Percentiles rank a stretch among this genome's conserved stretches.
Evolutionary conservation across 1,284 basidiomycete species (phyloP).

Genomic region (Ceratobasidium sp.): DNA sequence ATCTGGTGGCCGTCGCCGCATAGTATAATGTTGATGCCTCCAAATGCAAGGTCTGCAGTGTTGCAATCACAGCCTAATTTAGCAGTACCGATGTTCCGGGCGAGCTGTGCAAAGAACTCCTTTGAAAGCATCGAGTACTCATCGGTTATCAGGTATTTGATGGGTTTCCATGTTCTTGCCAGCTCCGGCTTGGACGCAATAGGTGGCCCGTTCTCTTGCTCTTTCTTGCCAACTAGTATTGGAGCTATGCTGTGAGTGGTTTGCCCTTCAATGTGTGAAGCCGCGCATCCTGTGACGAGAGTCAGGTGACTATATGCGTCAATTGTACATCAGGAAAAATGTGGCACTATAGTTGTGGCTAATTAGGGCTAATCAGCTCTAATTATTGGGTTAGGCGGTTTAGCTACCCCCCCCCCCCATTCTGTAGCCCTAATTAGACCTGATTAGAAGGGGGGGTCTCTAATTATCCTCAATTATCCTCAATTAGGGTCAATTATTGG

Average conservation of each 20-base stretch:
- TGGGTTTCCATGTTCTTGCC: slow-evolving; percentile 16
- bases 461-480: too few relatives aligned
- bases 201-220: not conserved
- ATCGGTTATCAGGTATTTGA: slow-evolving; percentile 57
- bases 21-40: slow-evolving; percentile 60
- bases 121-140: slow-evolving; percentile 59
- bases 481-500: too few relatives aligned
- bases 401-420: too few relatives aligned
- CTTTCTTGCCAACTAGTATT: not conserved
- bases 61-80: slow-evolving; percentile 42
- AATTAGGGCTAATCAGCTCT: too few relatives aligned
- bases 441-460: too few relatives aligned
- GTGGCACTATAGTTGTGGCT: too few relatives aligned
- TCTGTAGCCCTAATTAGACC: too few relatives aligned
- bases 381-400: too few relatives aligned
- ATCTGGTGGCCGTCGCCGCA: slow-evolving; percentile 64
- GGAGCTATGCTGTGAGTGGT: slow-evolving; percentile 55
- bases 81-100: slow-evolving; percentile 51
- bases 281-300: slow-evolving; percentile 49
- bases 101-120: slow-evolving; percentile 54
- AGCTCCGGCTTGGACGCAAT: not conserved
- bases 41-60: slow-evolving; percentile 54
- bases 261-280: slow-evolving; percentile 57
- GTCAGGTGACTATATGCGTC: not conserved
- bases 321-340: too few relatives aligned